A percentile compares a stretch with the other conserved stretches of the same genome.
These are phyloP conservation scores for Purpureocillium lavendulum DNA, from an alignment of 2,329 filamentous ascomycete species.

Conservation along the genomic window DNA sequence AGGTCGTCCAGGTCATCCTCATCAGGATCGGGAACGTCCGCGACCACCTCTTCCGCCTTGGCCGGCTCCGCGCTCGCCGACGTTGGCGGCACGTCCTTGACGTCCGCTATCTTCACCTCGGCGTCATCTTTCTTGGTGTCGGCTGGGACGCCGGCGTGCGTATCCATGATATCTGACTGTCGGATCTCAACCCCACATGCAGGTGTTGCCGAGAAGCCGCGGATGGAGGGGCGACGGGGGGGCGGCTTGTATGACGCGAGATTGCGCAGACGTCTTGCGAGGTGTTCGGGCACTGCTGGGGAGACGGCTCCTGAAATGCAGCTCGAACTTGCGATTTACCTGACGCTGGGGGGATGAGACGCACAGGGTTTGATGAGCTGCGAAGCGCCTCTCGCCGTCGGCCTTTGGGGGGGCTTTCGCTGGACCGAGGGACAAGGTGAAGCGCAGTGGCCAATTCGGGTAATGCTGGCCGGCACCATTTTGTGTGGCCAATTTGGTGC, in stretches of 20 bases:
- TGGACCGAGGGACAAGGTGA: slow-evolving; percentile 6
- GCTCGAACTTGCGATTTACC: too few relatives aligned
- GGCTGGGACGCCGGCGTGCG: slow-evolving; percentile 10
- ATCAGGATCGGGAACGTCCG: slow-evolving; percentile 75
- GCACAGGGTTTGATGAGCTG: not conserved
- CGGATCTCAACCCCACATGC: slow-evolving; percentile 9
- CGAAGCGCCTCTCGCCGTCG: not conserved
- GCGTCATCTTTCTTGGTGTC: slow-evolving; percentile 12
- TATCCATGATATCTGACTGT: slow-evolving; percentile 13
- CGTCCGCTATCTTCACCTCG: slow-evolving; percentile 11
- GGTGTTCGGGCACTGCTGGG: too few relatives aligned
- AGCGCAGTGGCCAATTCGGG: slow-evolving; percentile 1
- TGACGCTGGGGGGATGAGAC: not conserved
- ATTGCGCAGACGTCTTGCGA: too few relatives aligned
- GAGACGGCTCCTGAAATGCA: too few relatives aligned
- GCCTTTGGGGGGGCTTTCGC: not conserved
- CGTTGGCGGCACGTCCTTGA: slow-evolving; percentile 3
- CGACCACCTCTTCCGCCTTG: slow-evolving; percentile 18
- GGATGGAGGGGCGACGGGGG: not conserved
- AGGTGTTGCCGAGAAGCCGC: slow-evolving; percentile 2
- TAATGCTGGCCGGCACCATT: slow-evolving; percentile 1
- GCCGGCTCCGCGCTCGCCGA: not conserved
- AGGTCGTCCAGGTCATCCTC: slow-evolving; percentile 89
- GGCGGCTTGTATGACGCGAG: not conserved
- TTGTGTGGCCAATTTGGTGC: too few relatives aligned